A percentile compares a stretch with the other conserved stretches of the same genome.
phyloP scores from a whole-genome alignment of 2,329 filamentous ascomycete genomes.

The Talaromyces sp. region DNA sequence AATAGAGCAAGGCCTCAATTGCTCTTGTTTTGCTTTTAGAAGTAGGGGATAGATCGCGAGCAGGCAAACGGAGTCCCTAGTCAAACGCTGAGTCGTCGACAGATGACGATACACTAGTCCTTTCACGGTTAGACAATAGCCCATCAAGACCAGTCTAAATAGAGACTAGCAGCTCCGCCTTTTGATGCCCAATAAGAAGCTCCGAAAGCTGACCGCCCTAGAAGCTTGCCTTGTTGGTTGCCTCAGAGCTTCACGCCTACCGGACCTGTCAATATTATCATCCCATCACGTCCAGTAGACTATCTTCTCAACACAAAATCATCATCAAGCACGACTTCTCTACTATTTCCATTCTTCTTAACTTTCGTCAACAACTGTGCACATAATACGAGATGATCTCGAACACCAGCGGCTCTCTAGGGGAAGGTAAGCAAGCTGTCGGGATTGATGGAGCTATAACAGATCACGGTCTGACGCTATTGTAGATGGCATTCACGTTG shows the following conservation, averaged over 20 bases:
- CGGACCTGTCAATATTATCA: neutral
- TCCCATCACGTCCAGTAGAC: neutral
- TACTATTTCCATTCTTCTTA: no score
- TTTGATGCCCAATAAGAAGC: constrained; percentile 11
- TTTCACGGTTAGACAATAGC: neutral
- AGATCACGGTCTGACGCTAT: constrained; percentile 1
- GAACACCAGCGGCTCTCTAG: constrained; percentile 44
- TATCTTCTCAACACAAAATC: neutral
- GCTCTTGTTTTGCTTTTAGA: neutral
- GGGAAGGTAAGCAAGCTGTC: constrained; percentile 38
- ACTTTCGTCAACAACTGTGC: neutral
- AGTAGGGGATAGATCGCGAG: neutral
- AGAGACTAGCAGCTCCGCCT: neutral
- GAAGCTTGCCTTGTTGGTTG: constrained; percentile 19
- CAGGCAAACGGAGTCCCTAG: neutral
- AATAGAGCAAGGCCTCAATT: neutral
- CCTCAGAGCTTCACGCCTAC: constrained; percentile 17
- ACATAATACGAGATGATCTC: constrained; percentile 34
- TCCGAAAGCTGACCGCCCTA: constrained; percentile 10
- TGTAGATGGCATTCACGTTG: constrained; percentile 95
- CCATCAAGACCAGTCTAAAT: neutral
- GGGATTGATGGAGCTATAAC: constrained; percentile 4
- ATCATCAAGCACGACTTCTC: neutral
- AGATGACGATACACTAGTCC: neutral
- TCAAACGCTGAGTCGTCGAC: neutral